Conservation (phyloP, 768 basidiomycete species). For the Russula foetens region DNA sequence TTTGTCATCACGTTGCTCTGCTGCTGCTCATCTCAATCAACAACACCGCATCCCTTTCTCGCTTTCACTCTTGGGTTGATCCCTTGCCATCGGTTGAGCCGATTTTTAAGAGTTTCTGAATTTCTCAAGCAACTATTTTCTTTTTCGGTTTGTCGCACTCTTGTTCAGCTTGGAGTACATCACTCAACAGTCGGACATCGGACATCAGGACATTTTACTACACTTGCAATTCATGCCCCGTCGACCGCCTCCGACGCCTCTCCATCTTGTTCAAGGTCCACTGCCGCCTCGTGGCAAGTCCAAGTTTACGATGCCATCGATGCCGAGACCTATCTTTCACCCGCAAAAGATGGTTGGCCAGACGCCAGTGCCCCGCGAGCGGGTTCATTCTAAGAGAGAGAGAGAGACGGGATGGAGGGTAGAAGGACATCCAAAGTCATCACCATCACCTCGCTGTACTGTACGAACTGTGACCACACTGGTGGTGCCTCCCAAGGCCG, state of each 20-base stretch:
- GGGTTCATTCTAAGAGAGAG: background rate
- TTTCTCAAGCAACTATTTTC: background rate
- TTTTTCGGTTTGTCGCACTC: background rate
- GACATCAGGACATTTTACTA: background rate
- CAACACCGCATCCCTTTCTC: background rate
- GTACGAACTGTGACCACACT: too few relatives aligned
- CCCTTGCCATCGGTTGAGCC: conserved; percentile 13
- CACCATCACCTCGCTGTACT: conserved; percentile 18
- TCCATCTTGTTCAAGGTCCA: conserved; percentile 54
- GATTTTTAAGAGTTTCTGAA: background rate
- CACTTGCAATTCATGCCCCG: conserved; percentile 44
- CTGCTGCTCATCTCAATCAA: background rate
- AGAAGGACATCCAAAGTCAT: background rate
- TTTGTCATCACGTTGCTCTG: conserved; percentile 14
- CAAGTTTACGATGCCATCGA: conserved; percentile 59
- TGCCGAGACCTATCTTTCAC: conserved; percentile 44
- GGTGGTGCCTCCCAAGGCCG: conserved; percentile 40
- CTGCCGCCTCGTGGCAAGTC: conserved; percentile 51
- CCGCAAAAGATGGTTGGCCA: conserved; percentile 13
- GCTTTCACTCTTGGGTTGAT: conserved; percentile 1
- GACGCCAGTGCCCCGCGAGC: background rate
- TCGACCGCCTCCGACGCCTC: conserved; percentile 57
- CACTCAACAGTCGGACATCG: background rate
- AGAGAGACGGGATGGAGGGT: conserved; percentile 16
- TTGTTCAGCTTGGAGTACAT: background rate